These are phyloP conservation scores for Thelephora terrestris DNA, from an alignment of 1,284 basidiomycete species.

Conservation along the genomic window DNA sequence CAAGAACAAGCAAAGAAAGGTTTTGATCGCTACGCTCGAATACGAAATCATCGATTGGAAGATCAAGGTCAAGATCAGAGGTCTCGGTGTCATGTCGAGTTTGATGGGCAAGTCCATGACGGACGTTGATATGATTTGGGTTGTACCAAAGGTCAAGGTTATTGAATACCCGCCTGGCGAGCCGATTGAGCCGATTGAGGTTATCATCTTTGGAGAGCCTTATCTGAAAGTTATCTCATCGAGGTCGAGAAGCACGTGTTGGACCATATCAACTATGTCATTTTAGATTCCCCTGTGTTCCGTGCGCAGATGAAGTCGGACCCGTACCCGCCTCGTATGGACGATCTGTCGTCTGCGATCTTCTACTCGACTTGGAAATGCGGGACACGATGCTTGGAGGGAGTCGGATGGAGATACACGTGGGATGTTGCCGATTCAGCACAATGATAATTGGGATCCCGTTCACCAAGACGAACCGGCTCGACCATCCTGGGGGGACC, in stretches of 20 bases:
- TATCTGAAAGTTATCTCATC: constrained; percentile 90
- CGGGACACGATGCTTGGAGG: constrained; percentile 72
- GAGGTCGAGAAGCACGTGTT: constrained; percentile 86
- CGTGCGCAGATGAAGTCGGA: constrained; percentile 89
- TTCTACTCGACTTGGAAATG: constrained; percentile 97
- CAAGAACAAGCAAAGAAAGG: constrained; percentile 79
- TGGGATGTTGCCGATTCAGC: constrained; percentile 30
- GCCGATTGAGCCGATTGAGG: constrained; percentile 79
- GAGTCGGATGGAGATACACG: constrained; percentile 57
- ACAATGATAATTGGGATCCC: constrained; percentile 48
- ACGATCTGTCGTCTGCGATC: constrained; percentile 88
- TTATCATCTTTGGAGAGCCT: constrained; percentile 92
- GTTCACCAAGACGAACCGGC: constrained; percentile 36
- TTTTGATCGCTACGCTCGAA: constrained; percentile 86
- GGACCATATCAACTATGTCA: constrained; percentile 94
- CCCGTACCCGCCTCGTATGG: constrained; percentile 92
- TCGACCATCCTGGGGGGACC: constrained; percentile 52
- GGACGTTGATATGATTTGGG: constrained; percentile 89
- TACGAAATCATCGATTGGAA: constrained; percentile 98
- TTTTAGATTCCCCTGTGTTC: constrained; percentile 91
- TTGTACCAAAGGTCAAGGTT: constrained; percentile 89
- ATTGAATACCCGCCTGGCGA: constrained; percentile 86
- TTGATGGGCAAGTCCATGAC: too few relatives aligned
- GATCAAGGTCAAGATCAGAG: constrained; percentile 93
- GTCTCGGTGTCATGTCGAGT: too few relatives aligned